Evolutionary conservation across 148 eudicot species (phyloP).

Genomic region (Vaccinium myrtillus): DNA sequence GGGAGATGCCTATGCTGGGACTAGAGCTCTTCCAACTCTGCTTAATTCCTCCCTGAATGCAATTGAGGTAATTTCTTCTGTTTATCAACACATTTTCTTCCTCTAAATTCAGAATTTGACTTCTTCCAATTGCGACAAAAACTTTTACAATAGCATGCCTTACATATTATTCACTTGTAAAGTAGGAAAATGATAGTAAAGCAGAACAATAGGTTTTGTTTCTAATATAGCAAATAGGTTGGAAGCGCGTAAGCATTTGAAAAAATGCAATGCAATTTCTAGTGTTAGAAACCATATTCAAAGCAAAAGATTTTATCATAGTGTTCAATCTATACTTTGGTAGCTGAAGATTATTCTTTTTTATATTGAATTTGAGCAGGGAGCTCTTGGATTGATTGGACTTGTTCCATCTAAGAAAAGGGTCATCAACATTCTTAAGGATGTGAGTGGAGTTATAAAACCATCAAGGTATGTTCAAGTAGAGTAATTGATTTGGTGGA

Average conservation of each 20-base stretch:
- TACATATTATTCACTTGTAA: neutral
- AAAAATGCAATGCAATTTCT: neutral
- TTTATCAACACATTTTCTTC: neutral
- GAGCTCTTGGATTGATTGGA: conserved; percentile 23
- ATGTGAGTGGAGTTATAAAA: conserved; percentile 33
- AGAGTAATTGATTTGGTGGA: neutral
- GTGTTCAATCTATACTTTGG: neutral
- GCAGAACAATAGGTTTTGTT: neutral
- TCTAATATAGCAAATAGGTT: neutral
- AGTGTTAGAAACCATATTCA: neutral
- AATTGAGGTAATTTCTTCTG: conserved; percentile 33
- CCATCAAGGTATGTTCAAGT: conserved; percentile 33
- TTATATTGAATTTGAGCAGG: conserved; percentile 4
- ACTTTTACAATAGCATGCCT: neutral
- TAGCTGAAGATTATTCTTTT: neutral
- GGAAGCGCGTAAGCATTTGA: neutral
- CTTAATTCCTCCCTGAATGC: conserved; percentile 38
- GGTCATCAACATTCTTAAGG: conserved; percentile 28
- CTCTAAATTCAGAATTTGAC: neutral
- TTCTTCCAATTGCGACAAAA: neutral
- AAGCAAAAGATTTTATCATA: neutral
- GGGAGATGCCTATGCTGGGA: conserved; percentile 43
- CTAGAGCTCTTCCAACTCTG: conserved; percentile 50
- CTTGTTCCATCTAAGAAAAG: conserved; percentile 38
- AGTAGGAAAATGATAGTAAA: neutral